Percentiles rank a stretch among this genome's conserved stretches.
Evolutionary conservation across 2,329 filamentous ascomycete genomes (phyloP).

Genomic region (Apiospora saccharicola): DNA sequence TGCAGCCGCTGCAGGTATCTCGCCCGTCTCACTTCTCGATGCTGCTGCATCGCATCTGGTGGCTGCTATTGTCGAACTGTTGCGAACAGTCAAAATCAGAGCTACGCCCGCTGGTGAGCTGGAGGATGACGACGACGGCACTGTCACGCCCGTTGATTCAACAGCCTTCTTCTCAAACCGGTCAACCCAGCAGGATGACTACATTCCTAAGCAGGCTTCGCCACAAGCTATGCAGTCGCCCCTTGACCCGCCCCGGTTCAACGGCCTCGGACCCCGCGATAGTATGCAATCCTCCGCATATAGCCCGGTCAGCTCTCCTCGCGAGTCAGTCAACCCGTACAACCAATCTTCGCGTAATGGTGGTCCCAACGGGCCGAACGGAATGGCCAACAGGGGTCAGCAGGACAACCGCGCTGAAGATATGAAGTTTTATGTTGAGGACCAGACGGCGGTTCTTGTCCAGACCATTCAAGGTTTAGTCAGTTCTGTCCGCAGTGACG

Average conservation of each 20-base stretch:
- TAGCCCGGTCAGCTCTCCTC: conserved; percentile 75
- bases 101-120: conserved; percentile 77
- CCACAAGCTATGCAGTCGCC: conserved; percentile 48
- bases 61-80: conserved; percentile 83
- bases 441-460: conserved; percentile 80
- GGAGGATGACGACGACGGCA: conserved; percentile 78
- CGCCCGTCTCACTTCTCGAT: conserved; percentile 91
- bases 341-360: conserved; percentile 38
- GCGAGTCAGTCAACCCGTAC: conserved; percentile 60
- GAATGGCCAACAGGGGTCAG: conserved; percentile 48
- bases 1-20: conserved; percentile 80
- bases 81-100: conserved; percentile 84
- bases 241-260: conserved; percentile 63
- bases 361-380: conserved; percentile 41
- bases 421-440: conserved; percentile 77
- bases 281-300: conserved; percentile 78
- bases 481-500: conserved; percentile 71
- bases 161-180: conserved; percentile 72
- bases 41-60: conserved; percentile 92
- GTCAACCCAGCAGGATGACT: conserved; percentile 48
- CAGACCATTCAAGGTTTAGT: conserved; percentile 85
- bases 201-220: conserved; percentile 38
- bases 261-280: conserved; percentile 61
- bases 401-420: conserved; percentile 53
- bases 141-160: conserved; percentile 70